A percentile compares a stretch with the other conserved stretches of the same genome.
These are phyloP conservation scores for Massariosphaeria phaeospora DNA, from an alignment of 495 filamentous ascomycete genomes.

Conservation along the genomic window DNA sequence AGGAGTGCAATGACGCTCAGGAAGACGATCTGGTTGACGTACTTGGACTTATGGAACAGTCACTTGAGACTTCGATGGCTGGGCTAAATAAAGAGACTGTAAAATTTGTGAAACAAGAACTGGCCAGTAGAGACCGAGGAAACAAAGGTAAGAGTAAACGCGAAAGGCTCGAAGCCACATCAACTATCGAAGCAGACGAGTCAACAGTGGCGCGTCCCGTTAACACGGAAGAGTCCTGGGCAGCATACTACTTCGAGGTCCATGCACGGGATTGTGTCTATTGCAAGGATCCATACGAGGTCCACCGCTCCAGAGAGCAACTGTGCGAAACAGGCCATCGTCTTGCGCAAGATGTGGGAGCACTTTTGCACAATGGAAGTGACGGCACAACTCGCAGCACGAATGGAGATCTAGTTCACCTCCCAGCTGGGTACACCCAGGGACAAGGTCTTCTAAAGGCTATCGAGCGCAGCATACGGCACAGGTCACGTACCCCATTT, in stretches of 20 bases:
- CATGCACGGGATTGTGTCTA: constrained; percentile 32
- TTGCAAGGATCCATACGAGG: constrained; percentile 34
- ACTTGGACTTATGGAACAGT: too few species aligned
- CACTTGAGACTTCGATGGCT: too few species aligned
- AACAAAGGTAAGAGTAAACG: too few species aligned
- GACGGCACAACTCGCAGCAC: constrained; percentile 13
- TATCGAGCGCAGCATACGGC: not conserved
- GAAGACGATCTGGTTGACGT: too few species aligned
- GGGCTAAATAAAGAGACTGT: too few species aligned
- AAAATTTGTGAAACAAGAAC: too few species aligned
- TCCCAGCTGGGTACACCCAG: not conserved
- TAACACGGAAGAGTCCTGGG: constrained; percentile 31
- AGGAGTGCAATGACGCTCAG: too few species aligned
- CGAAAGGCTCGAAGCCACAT: too few species aligned
- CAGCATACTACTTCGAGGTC: constrained; percentile 36
- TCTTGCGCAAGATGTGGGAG: constrained; percentile 34
- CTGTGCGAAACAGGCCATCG: constrained; percentile 34
- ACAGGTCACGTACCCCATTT: not conserved
- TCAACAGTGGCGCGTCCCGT: constrained; percentile 27
- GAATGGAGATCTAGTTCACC: not conserved
- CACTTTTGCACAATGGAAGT: constrained; percentile 29
- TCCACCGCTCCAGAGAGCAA: constrained; percentile 14
- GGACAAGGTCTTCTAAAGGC: not conserved
- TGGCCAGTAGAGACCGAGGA: too few species aligned
- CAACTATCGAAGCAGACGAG: too few species aligned